Evolutionary conservation across 2,329 filamentous ascomycete species (phyloP).

Genomic region (Penicillium sp.): DNA sequence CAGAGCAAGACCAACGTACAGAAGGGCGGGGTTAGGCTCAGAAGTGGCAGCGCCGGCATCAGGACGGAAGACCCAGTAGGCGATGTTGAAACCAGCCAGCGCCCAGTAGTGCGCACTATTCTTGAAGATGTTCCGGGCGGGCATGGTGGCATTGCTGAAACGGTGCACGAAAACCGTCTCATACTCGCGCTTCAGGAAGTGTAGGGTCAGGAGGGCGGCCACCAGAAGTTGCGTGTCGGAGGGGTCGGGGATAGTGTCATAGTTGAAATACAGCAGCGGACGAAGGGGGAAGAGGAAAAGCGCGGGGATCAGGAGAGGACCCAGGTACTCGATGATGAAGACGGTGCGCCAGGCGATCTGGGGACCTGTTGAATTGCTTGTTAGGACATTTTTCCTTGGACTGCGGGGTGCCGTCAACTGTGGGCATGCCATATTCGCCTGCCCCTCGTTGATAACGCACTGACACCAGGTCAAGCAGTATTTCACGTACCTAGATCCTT

Average conservation of each 20-base stretch:
- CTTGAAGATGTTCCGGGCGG: constrained; percentile 85
- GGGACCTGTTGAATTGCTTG: constrained; percentile 61
- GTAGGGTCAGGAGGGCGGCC: constrained; percentile 73
- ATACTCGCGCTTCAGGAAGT: constrained; percentile 94
- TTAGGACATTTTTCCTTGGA: constrained; percentile 21
- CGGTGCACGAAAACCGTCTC: constrained; percentile 95
- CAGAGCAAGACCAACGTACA: constrained; percentile 70
- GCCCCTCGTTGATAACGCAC: neutral
- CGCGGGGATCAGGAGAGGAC: constrained; percentile 85
- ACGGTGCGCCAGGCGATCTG: constrained; percentile 93
- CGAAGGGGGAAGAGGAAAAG: constrained; percentile 72
- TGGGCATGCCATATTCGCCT: neutral
- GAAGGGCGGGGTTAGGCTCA: constrained; percentile 56
- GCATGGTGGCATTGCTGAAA: constrained; percentile 96
- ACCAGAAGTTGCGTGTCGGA: constrained; percentile 74
- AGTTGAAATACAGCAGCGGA: constrained; percentile 69
- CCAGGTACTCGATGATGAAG: constrained; percentile 93
- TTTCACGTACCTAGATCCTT: constrained; percentile 81
- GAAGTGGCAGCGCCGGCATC: constrained; percentile 66
- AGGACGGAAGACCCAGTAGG: constrained; percentile 83
- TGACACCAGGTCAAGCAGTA: constrained; percentile 2
- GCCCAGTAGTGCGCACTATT: constrained; percentile 96
- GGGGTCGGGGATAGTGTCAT: constrained; percentile 52
- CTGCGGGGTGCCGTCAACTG: neutral
- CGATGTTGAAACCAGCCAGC: constrained; percentile 77